Base-by-base conservation (phyloP, 805 yeast genomes). In the Zygosaccharomyces pseudorouxii region DNA sequence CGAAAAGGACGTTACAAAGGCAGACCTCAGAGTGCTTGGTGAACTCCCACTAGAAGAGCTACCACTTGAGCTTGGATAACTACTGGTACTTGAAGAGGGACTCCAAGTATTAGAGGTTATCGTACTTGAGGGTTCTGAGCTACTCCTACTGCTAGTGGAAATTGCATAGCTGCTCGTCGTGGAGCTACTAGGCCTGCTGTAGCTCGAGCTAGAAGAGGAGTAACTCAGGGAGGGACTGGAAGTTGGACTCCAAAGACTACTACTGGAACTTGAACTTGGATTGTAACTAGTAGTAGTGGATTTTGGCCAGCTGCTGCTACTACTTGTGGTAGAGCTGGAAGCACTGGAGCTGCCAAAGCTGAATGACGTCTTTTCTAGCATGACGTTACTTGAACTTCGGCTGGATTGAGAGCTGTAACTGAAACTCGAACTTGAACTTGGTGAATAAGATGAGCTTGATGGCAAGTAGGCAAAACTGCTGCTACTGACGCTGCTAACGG, bases 51-150 rank as follows among this genome's bases (percentile, higher is more conserved):
- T 40, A 12, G 35, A 18, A 43, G 36, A 31, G 46, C 27, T 22
- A 39, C 25, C 23, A 4, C 27, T 6, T 25, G 10, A 11, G 46
- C 31, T 38, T 40, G 30, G 33, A n/a, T 30, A 37, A 30, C 28
- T n/a, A 20, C 19, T 20, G 48, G 52, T 10, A 11, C 48, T 52
- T 16, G 51, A 44, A 42, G 19, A 42, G 54, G 45, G n/a, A 55
- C 41, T 35, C 47, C 31, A 16, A 18, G 49, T 11, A 25, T 22
- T 27, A 5, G 42, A 14, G 3, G 42, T 25, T 14, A 16, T 25
- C 1, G 42, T 22, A 22, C 35, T 48, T 41, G 49, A 37, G 25
- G 59, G 42, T 5, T 46, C 27, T 1, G 45, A 22, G 3, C 48
- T 10, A 16, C 38, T 25, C 11, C 44, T 25, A 18, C 47, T 36